Evolutionary conservation across 129 eudicot genomes (phyloP).

Genomic region (Escallonia rubra): DNA sequence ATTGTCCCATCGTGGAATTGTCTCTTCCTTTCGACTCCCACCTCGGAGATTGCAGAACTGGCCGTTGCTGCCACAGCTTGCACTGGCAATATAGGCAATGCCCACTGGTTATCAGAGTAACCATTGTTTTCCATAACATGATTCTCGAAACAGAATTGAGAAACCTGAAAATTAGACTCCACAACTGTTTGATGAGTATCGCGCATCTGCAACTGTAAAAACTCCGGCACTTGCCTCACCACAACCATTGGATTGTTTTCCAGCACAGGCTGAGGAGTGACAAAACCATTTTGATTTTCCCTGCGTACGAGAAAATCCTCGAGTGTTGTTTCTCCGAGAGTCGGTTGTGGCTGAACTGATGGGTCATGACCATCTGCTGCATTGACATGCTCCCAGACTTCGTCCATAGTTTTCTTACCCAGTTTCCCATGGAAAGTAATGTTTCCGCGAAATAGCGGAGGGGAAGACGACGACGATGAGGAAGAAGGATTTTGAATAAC

Average conservation of each 20-base stretch:
- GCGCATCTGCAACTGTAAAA: not conserved
- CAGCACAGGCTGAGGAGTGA: conserved; percentile 1
- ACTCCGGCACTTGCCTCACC: not conserved
- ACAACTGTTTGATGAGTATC: not conserved
- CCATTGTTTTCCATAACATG: not conserved
- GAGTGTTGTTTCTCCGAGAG: conserved; percentile 15
- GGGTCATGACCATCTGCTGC: not conserved
- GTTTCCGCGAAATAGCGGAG: not conserved
- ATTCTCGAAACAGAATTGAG: not conserved
- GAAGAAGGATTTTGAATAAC: conserved; percentile 19
- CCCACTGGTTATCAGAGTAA: too few species aligned
- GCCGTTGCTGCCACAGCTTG: conserved; percentile 19
- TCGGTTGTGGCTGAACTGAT: not conserved
- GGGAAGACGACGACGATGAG: conserved; percentile 10
- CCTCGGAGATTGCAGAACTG: not conserved
- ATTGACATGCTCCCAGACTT: conserved; percentile 30
- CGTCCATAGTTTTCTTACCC: conserved; percentile 27
- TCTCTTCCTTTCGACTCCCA: conserved; percentile 8
- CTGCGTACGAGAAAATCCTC: conserved; percentile 27
- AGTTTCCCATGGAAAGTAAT: not conserved
- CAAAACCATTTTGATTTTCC: conserved; percentile 7
- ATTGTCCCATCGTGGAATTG: not conserved
- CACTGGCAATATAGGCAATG: conserved; percentile 8
- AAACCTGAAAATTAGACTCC: not conserved
- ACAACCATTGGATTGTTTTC: not conserved